Percentiles rank a stretch among this genome's conserved stretches.
Evolutionary conservation across 768 basidiomycete genomes (phyloP).

Genomic region (Leucocoprinus leucothites): DNA sequence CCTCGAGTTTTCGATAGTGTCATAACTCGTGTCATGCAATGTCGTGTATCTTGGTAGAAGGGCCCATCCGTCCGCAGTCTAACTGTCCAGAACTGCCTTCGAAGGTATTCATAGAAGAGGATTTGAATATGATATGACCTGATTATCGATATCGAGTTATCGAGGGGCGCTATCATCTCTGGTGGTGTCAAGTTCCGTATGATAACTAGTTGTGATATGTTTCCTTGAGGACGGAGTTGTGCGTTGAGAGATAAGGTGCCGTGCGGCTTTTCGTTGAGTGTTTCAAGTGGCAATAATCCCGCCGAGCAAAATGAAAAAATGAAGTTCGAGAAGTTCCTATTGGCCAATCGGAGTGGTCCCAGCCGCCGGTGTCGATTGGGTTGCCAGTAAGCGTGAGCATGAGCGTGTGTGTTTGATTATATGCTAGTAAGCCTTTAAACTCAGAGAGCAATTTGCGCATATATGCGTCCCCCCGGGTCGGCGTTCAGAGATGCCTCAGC

Average conservation of each 20-base stretch:
- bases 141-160: conserved; percentile 11
- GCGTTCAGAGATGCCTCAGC: too few relatives aligned
- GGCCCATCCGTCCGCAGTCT: background rate
- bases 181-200: conserved; percentile 9
- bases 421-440: too few relatives aligned
- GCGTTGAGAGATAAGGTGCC: background rate
- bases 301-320: too few relatives aligned
- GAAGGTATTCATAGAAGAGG: background rate
- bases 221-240: background rate
- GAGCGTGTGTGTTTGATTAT: background rate
- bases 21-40: background rate
- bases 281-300: background rate
- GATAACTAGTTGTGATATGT: background rate
- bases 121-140: too few relatives aligned
- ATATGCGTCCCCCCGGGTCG: background rate
- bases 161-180: conserved; percentile 10
- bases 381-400: background rate
- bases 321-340: background rate
- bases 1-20: too few relatives aligned
- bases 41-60: too few relatives aligned
- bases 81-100: background rate
- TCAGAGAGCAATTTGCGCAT: too few relatives aligned
- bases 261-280: background rate
- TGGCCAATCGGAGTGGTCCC: background rate
- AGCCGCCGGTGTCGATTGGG: background rate